A percentile compares a stretch with the other conserved stretches of the same genome.
Evolutionary conservation across 2,329 filamentous ascomycete species (phyloP).

Genomic region (Ceratocystis papillata): DNA sequence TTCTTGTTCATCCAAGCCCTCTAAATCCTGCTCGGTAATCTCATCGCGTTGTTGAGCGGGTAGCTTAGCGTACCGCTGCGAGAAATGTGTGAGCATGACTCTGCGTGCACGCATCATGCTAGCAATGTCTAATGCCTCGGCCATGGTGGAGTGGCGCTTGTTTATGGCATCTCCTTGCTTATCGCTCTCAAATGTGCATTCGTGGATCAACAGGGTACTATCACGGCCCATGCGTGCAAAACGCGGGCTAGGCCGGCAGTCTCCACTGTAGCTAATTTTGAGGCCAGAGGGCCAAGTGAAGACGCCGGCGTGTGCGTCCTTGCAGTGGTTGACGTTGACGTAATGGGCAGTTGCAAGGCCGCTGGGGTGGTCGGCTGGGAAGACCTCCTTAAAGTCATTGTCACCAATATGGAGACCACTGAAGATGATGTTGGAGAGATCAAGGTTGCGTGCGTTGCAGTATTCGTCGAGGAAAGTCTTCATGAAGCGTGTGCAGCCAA

Average conservation of each 20-base stretch:
- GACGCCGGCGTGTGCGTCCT: slow-evolving; percentile 62
- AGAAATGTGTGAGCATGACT: slow-evolving; percentile 86
- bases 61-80: slow-evolving; percentile 78
- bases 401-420: slow-evolving; percentile 23
- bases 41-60: slow-evolving; percentile 42
- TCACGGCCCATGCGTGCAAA: slow-evolving; percentile 63
- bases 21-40: slow-evolving; percentile 35
- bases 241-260: slow-evolving; percentile 65
- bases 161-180: slow-evolving; percentile 63
- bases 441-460: slow-evolving; percentile 63
- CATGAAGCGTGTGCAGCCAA: slow-evolving; percentile 64
- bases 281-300: slow-evolving; percentile 70
- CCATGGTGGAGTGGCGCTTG: slow-evolving; percentile 85
- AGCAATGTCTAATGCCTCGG: slow-evolving; percentile 71
- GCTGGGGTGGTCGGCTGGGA: slow-evolving; percentile 37
- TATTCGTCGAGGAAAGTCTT: slow-evolving; percentile 70
- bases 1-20: slow-evolving; percentile 27
- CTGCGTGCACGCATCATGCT: slow-evolving; percentile 66
- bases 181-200: slow-evolving; percentile 91
- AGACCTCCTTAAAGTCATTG: slow-evolving; percentile 29
- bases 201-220: slow-evolving; percentile 80
- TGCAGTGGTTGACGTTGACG: slow-evolving; percentile 65
- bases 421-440: slow-evolving; percentile 45
- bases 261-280: slow-evolving; percentile 85
- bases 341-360: slow-evolving; percentile 58